phyloP scores from a whole-genome alignment of 371 early-diverging fungal species.

The Apophysomyces ossiformis region DNA sequence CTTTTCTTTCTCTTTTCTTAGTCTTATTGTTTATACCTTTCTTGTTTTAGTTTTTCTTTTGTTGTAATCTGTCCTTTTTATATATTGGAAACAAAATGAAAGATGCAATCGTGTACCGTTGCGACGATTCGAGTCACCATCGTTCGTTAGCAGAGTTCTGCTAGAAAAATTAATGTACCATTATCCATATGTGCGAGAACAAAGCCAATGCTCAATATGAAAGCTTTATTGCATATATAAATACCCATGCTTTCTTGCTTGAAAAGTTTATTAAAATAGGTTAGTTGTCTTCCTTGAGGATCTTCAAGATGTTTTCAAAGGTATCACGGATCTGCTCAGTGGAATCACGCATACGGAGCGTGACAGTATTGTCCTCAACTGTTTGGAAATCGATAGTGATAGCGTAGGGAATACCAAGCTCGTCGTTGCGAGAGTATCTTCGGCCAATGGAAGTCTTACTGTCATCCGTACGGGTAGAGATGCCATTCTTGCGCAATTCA shows the following conservation, averaged over 20 bases:
- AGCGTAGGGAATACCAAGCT: conserved; percentile 98
- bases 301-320: conserved; percentile 69
- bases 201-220: too few species aligned
- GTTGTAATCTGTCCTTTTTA: not conserved
- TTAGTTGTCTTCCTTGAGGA: conserved; percentile 56
- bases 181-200: too few species aligned
- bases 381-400: conserved; percentile 99
- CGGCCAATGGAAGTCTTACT: conserved; percentile 95
- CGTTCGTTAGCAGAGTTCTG: too few species aligned
- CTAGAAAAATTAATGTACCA: too few species aligned
- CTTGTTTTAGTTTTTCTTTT: not conserved
- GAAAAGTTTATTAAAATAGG: too few species aligned
- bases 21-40: conserved; percentile 2
- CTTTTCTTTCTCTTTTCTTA: not conserved
- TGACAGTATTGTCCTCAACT: conserved; percentile 92
- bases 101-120: not conserved
- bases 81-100: not conserved
- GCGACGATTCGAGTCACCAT: not conserved
- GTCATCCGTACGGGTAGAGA: conserved; percentile 86
- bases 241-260: too few species aligned
- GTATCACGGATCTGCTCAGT: conserved; percentile 94
- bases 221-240: too few species aligned
- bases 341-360: conserved; percentile 98
- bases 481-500: conserved; percentile 46
- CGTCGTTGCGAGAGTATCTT: conserved; percentile 98